Percentiles rank a stretch among this genome's conserved stretches.
Conservation (phyloP, 2,329 filamentous ascomycete genomes). For the Cladophialophora yegresii region DNA sequence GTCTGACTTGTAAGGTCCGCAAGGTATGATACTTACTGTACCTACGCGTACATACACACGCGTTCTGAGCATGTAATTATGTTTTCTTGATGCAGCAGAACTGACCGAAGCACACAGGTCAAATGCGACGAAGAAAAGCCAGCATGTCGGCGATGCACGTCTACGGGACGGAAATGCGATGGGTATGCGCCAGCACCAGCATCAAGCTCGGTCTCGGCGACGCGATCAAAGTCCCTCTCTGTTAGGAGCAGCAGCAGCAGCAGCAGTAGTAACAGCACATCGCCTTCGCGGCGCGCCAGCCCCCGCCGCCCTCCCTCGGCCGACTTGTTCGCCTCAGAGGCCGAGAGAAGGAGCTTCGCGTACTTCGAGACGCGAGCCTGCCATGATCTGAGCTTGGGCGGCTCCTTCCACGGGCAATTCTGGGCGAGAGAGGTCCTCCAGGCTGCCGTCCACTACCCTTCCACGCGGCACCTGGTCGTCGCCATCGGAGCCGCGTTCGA, state of each 20-base stretch:
- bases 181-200: constrained; percentile 48
- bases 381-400: constrained; percentile 44
- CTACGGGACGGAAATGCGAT: constrained; percentile 60
- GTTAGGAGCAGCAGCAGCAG: not conserved
- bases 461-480: constrained; percentile 54
- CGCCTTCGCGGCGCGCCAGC: not conserved
- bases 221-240: not conserved
- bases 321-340: constrained; percentile 37
- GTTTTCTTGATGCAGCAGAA: constrained; percentile 3
- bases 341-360: constrained; percentile 45
- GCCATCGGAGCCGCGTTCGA: constrained; percentile 56
- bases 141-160: constrained; percentile 55
- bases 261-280: not conserved
- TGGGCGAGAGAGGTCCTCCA: constrained; percentile 53
- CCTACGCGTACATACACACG: not conserved
- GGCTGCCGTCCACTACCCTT: constrained; percentile 50
- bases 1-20: constrained; percentile 55
- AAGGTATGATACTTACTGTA: constrained; percentile 41
- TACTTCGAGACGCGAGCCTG: constrained; percentile 48
- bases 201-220: not conserved
- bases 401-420: constrained; percentile 48
- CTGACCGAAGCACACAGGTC: constrained; percentile 41
- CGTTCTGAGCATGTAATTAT: constrained; percentile 31
- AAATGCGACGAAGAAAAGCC: constrained; percentile 61
- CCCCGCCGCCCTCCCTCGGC: not conserved